A percentile compares a stretch with the other conserved stretches of the same genome.
Conservation (phyloP, 129 eudicot species). For the Oenanthe sinensis region DNA sequence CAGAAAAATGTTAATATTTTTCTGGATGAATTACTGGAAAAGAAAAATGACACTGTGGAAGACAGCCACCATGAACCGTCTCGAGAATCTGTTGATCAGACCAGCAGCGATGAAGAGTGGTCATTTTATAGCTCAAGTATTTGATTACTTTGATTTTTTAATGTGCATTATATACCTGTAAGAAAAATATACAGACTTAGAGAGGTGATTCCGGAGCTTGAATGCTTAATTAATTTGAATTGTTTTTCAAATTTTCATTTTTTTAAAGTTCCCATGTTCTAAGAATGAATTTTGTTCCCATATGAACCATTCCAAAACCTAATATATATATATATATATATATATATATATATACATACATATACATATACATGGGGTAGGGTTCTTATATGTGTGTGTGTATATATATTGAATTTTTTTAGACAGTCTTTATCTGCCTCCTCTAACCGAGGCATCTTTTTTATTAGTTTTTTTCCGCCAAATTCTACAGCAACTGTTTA, state of each 20-base stretch:
- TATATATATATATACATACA: too few species aligned
- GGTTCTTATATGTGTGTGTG: too few species aligned
- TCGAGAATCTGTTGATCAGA: neutral
- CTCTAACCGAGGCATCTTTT: too few species aligned
- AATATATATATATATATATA: too few species aligned
- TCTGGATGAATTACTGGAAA: neutral
- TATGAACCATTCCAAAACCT: neutral
- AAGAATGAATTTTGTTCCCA: neutral
- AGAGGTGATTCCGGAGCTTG: neutral
- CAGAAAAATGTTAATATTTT: constrained; percentile 6
- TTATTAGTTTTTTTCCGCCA: too few species aligned
- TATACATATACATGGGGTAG: too few species aligned
- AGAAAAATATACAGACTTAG: neutral
- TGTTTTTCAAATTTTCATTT: too few species aligned
- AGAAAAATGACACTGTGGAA: neutral
- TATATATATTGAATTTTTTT: too few species aligned
- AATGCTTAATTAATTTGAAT: too few species aligned
- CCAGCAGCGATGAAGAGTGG: neutral
- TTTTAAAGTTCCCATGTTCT: neutral
- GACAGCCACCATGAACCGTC: neutral
- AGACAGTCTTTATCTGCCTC: too few species aligned
- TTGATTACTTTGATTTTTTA: neutral
- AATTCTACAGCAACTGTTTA: too few species aligned
- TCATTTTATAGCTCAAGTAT: neutral
- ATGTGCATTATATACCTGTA: neutral